These are phyloP conservation scores for Zygosaccharomyces sapae DNA, from an alignment of 1,139 yeast genomes.

Conservation along the genomic window DNA sequence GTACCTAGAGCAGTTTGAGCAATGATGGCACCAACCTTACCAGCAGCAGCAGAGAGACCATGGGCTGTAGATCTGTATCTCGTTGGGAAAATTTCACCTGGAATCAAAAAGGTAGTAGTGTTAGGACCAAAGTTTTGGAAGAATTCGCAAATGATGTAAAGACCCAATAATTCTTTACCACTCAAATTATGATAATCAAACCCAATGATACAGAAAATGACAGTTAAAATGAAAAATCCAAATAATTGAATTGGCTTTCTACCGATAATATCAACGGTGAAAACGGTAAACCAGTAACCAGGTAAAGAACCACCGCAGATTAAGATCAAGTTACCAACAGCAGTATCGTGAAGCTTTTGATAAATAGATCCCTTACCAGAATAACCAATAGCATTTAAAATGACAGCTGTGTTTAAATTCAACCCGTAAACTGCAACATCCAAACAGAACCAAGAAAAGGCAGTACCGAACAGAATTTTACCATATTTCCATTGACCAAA, in stretches of 20 bases:
- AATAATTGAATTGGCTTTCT: slow-evolving; percentile 74
- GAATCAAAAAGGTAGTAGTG: slow-evolving; percentile 90
- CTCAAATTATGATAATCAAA: slow-evolving; percentile 68
- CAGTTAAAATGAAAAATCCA: slow-evolving; percentile 68
- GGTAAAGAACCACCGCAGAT: slow-evolving; percentile 91
- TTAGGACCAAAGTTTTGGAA: slow-evolving; percentile 93
- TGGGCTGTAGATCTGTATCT: slow-evolving; percentile 97
- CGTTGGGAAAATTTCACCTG: slow-evolving; percentile 97
- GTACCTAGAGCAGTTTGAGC: slow-evolving; percentile 92
- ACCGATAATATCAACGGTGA: slow-evolving; percentile 72
- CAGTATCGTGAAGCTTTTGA: slow-evolving; percentile 61
- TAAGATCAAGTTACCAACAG: slow-evolving; percentile 85
- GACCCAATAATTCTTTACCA: slow-evolving; percentile 63
- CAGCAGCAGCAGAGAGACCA: slow-evolving; percentile 93
- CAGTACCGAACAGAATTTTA: slow-evolving; percentile 84
- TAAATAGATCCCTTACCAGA: slow-evolving; percentile 62
- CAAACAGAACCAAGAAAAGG: slow-evolving; percentile 93
- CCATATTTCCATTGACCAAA: slow-evolving; percentile 87
- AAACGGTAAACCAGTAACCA: slow-evolving; percentile 81
- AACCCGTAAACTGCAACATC: slow-evolving; percentile 95
- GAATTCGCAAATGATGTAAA: slow-evolving; percentile 73
- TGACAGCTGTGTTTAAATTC: slow-evolving; percentile 72
- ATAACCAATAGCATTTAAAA: slow-evolving; percentile 80
- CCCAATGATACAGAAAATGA: slow-evolving; percentile 60
- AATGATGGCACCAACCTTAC: slow-evolving; percentile 95